phyloP scores from a whole-genome alignment of 345 rosid genomes.

The Brassica incana region DNA sequence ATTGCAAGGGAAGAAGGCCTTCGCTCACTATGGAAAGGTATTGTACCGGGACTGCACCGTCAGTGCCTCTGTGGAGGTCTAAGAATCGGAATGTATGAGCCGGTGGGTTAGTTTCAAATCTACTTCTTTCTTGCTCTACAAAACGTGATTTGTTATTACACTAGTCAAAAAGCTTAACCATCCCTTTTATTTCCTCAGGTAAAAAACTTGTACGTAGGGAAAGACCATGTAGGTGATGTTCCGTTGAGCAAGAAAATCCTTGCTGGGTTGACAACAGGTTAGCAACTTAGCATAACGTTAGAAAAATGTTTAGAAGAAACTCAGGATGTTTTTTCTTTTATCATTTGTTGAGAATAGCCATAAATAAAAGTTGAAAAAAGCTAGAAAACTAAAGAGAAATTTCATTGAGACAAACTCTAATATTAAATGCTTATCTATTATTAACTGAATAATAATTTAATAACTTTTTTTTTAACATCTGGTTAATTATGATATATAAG shows the following conservation, averaged over 20 bases:
- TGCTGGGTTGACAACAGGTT: conserved; percentile 98
- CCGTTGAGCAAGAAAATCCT: conserved; percentile 93
- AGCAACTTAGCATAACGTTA: conserved; percentile 36
- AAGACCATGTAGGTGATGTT: conserved; percentile 85
- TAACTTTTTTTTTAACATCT: no score
- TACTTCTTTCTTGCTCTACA: background rate
- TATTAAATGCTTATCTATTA: background rate
- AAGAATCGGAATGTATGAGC: conserved; percentile 95
- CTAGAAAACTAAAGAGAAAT: no score
- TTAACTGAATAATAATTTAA: no score
- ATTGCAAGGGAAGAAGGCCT: conserved; percentile 95
- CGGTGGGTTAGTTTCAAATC: conserved; percentile 64
- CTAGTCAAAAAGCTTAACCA: conserved; percentile 23
- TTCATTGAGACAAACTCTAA: background rate
- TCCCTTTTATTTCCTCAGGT: conserved; percentile 54
- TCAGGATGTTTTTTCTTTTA: background rate
- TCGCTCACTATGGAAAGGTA: conserved; percentile 91
- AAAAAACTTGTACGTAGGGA: conserved; percentile 77
- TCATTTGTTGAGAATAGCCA: background rate
- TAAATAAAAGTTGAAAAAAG: no score
- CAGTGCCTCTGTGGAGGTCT: conserved; percentile 94
- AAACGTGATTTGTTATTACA: background rate
- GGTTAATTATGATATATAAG: no score
- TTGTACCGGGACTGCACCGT: conserved; percentile 93
- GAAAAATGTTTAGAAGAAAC: conserved; percentile 8